Evolutionary conservation across 371 early-diverging fungal species (phyloP), one percentile per base, ranked within the genome.

Genomic region (Zopfochytrium polystomum): DNA sequence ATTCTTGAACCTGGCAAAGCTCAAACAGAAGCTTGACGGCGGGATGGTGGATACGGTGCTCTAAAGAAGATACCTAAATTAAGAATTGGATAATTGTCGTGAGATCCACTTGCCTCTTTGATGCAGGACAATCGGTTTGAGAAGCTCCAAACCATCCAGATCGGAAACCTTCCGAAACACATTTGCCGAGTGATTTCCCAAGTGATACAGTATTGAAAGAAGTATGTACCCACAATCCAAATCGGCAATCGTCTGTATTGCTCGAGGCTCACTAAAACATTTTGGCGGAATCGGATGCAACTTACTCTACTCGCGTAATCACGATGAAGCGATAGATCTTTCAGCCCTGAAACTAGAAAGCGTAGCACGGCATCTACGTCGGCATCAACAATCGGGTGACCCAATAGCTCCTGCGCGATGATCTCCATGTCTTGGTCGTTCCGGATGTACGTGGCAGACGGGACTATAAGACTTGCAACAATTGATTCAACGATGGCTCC

Each of bases 1-100:
- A 63, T 59, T 79, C 79, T 35, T 85, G 85, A 6, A 87, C 73
- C 63, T 86, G 78, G 52, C 86, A 87, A 63, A 92, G 79, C 67
- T 91, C 88, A 70, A 82, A 89, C 59, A 85, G 74, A 22, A 91
- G 68, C 20, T 75, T 67, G 63, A 88, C 74, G 1, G 85, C 79
- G 25, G 85, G 64, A 5, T 67, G 70, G 27, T 84, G 82, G 35
- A 80, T 34, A 18, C 66, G 58, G 23, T 66, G 66, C 5, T 7
- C 34, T 7, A 45, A 25, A 32, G 22, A 38, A 11, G 25, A 52
- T 29, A 30, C 42, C 27, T 32, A 32, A 38, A 62, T 59, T 27
- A 49, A 56, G 20, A 52, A 55, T 27, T 35, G 20, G 26, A 53
- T 26, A 31, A 66, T 13, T 13, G 32, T 35, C 54, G 64, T 52